A percentile compares a stretch with the other conserved stretches of the same genome.
Evolutionary conservation across 2,329 filamentous ascomycete genomes (phyloP).

Genomic region (Venturia nashicola): DNA sequence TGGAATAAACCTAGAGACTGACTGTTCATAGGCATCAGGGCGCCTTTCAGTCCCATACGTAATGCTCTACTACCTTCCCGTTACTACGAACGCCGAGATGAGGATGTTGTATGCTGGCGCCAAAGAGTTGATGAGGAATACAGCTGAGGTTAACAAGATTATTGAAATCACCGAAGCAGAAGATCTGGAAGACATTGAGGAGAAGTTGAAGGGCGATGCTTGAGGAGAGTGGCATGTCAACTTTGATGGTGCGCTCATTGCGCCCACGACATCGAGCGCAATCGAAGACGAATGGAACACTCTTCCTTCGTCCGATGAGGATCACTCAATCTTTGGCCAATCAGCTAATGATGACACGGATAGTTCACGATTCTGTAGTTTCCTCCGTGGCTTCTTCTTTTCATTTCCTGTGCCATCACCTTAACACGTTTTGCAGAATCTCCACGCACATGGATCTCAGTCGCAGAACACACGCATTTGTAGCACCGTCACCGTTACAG

Average conservation of each 20-base stretch:
- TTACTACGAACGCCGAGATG: slow-evolving; percentile 74
- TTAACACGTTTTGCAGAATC: too few species aligned
- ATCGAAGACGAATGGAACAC: neutral
- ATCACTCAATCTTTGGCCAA: neutral
- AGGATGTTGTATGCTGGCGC: slow-evolving; percentile 94
- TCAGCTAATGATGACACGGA: neutral
- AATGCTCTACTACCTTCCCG: slow-evolving; percentile 85
- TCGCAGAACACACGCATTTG: neutral
- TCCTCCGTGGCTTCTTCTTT: too few species aligned
- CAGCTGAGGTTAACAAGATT: slow-evolving; percentile 76
- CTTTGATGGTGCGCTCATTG: neutral
- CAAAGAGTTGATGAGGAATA: slow-evolving; percentile 90
- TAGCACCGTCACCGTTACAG: neutral
- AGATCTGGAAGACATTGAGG: slow-evolving; percentile 13
- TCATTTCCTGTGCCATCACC: too few species aligned
- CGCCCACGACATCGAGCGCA: neutral
- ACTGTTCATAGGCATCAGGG: slow-evolving; percentile 53
- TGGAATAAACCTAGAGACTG: neutral
- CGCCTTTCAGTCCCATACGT: slow-evolving; percentile 85
- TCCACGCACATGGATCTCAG: neutral
- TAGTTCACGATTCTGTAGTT: too few species aligned
- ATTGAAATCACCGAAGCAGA: slow-evolving; percentile 52
- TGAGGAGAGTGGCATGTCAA: neutral
- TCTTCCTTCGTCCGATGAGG: neutral
- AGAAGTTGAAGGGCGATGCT: slow-evolving; percentile 10